Evolutionary conservation across 2,329 filamentous ascomycete genomes (phyloP).

Genomic region (Didymella arachidicola): DNA sequence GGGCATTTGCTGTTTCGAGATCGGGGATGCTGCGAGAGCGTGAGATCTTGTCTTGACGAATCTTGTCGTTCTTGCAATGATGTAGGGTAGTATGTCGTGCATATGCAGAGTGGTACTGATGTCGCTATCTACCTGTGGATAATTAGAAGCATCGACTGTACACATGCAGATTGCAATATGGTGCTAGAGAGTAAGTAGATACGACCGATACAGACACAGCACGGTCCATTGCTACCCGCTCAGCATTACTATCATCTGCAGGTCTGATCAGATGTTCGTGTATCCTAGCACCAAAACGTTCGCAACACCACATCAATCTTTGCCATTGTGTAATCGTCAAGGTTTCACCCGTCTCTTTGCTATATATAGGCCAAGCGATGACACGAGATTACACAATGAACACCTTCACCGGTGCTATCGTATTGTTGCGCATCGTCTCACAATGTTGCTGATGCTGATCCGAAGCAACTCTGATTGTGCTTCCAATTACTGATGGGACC

Average conservation of each 20-base stretch:
- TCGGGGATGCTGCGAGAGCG: not conserved
- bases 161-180: not conserved
- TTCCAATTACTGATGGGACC: not conserved
- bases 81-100: constrained; percentile 2
- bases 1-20: constrained; percentile 15
- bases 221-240: not conserved
- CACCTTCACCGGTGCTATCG: constrained; percentile 10
- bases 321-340: not conserved
- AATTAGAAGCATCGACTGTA: no score
- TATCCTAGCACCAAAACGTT: constrained; percentile 12
- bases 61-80: not conserved
- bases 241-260: not conserved
- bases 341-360: not conserved
- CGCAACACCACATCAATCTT: constrained; percentile 5
- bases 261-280: not conserved
- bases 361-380: constrained; percentile 13
- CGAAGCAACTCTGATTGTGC: not conserved
- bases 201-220: not conserved
- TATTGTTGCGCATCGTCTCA: not conserved
- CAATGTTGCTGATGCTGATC: constrained; percentile 15
- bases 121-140: not conserved
- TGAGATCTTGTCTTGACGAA: not conserved
- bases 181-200: not conserved
- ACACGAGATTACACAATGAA: constrained; percentile 12
- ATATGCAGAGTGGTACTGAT: not conserved